Conservation (phyloP, 1,139 yeast species). For the Kodamaea arcana region DNA sequence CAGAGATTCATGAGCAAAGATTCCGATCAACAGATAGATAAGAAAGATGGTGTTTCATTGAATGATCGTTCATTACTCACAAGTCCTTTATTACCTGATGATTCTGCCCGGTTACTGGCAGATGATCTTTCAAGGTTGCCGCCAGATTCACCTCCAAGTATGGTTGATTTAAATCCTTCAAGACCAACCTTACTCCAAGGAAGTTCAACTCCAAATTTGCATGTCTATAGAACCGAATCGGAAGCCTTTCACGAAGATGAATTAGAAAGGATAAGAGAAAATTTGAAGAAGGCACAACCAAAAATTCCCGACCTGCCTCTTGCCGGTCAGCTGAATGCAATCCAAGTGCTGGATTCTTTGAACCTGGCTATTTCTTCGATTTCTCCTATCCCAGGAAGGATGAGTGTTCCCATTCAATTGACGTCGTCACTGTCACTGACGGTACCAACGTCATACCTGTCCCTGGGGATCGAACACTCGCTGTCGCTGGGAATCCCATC, state of each 20-base stretch:
- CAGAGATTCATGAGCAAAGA: not conserved
- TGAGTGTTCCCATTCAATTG: not conserved
- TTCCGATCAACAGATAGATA: not conserved
- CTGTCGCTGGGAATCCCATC: not conserved
- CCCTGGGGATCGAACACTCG: not conserved
- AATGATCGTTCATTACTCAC: too few relatives aligned
- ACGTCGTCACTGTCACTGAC: not conserved
- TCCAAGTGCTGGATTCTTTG: not conserved
- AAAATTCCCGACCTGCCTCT: too few relatives aligned
- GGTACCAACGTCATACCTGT: not conserved
- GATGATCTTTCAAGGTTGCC: too few relatives aligned
- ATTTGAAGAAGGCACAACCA: too few relatives aligned
- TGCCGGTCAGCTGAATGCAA: not conserved
- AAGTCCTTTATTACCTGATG: too few relatives aligned
- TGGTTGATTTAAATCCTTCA: not conserved
- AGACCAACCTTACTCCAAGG: not conserved
- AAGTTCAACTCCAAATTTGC: constrained; percentile 1
- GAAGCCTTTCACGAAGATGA: not conserved
- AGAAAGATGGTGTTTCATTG: not conserved
- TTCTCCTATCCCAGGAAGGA: too few relatives aligned
- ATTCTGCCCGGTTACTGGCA: too few relatives aligned
- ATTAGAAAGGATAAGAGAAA: not conserved
- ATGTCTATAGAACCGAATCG: not conserved
- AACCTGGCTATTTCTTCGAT: not conserved
- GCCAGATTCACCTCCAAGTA: too few relatives aligned